phyloP scores from a whole-genome alignment of 495 filamentous ascomycete genomes.

The Podospora didyma region DNA sequence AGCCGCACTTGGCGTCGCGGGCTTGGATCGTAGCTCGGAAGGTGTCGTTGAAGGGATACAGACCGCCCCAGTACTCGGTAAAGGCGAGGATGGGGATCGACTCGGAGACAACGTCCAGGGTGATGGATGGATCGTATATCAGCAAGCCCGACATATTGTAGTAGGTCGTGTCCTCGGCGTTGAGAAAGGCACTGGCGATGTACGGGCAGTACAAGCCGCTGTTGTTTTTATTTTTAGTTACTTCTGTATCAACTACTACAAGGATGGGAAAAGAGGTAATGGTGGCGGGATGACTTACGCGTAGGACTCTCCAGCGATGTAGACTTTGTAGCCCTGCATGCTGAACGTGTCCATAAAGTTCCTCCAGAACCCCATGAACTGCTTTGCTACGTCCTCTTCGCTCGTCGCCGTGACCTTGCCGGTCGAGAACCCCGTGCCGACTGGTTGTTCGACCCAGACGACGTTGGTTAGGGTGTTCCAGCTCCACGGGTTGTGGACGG shows the following conservation, averaged over 20 bases:
- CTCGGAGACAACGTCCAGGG: constrained; percentile 43
- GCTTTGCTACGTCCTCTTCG: constrained; percentile 59
- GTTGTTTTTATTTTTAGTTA: background rate
- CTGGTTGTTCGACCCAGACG: constrained; percentile 72
- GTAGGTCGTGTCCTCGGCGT: constrained; percentile 61
- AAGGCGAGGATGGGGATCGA: constrained; percentile 57
- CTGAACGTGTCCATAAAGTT: constrained; percentile 65
- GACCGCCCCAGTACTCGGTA: constrained; percentile 54
- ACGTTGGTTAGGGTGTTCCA: constrained; percentile 76
- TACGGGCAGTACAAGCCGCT: constrained; percentile 73
- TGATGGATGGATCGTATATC: constrained; percentile 67
- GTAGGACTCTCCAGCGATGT: constrained; percentile 67
- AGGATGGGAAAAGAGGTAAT: background rate
- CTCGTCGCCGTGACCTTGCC: constrained; percentile 57
- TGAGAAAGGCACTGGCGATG: constrained; percentile 69
- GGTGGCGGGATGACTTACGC: constrained; percentile 32
- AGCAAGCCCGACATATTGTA: constrained; percentile 64
- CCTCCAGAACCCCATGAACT: constrained; percentile 70
- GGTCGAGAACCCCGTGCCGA: constrained; percentile 69
- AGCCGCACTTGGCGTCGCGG: constrained; percentile 59
- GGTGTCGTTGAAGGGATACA: constrained; percentile 65
- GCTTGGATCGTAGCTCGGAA: constrained; percentile 57
- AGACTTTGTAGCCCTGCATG: constrained; percentile 60
- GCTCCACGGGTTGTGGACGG: constrained; percentile 60
- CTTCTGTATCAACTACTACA: background rate